phyloP scores from a whole-genome alignment of 169 alveolate species.

The Neospora caninum region DNA sequence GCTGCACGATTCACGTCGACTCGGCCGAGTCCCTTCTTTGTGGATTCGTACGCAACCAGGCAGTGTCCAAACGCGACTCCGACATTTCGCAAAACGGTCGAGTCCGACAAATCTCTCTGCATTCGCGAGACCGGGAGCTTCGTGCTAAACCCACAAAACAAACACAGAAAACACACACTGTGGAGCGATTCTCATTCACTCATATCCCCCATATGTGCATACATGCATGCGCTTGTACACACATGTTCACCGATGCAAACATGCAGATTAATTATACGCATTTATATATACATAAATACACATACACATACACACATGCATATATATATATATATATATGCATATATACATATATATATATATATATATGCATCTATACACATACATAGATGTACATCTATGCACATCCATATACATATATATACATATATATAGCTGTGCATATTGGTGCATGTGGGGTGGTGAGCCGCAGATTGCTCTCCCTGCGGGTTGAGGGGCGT shows the following conservation, averaged over 20 bases:
- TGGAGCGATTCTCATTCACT: neutral
- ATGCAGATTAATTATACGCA: neutral
- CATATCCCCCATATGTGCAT: neutral
- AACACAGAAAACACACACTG: neutral
- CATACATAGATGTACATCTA: neutral
- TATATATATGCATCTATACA: neutral
- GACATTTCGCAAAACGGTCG: conserved; percentile 92
- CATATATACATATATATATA: neutral
- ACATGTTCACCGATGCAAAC: neutral
- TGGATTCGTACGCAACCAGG: conserved; percentile 83
- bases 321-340: neutral
- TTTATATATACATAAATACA: neutral
- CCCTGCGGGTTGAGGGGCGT: too few relatives aligned
- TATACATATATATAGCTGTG: neutral
- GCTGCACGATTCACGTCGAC: conserved; percentile 79
- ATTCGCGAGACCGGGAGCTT: conserved; percentile 93
- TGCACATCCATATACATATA: neutral
- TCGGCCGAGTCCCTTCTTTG: conserved; percentile 85
- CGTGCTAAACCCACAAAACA: conserved; percentile 50
- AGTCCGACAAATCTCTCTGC: conserved; percentile 95
- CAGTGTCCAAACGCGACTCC: conserved; percentile 77
- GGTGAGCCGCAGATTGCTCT: neutral
- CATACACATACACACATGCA: neutral
- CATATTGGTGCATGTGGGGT: neutral
- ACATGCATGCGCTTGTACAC: neutral